These are phyloP conservation scores for Ascosphaera apis DNA, from an alignment of 2,329 filamentous ascomycete species.

Conservation along the genomic window DNA sequence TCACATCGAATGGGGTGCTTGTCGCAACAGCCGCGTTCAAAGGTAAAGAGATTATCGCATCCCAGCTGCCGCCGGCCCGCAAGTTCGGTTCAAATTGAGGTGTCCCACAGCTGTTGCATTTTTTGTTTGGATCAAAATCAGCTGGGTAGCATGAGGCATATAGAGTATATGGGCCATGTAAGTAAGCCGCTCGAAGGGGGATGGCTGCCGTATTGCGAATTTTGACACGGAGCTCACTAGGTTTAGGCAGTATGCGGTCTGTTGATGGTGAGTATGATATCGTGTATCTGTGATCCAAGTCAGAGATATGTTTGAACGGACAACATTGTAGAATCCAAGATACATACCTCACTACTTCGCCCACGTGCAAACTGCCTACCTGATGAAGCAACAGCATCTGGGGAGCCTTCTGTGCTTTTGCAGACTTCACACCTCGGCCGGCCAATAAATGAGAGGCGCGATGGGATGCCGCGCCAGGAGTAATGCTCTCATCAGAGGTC, in stretches of 20 bases:
- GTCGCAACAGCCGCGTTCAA: slow-evolving; percentile 25
- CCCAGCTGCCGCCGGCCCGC: slow-evolving; percentile 79
- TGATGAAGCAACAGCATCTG: slow-evolving; percentile 80
- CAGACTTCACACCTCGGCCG: slow-evolving; percentile 13
- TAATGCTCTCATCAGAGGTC: slow-evolving; percentile 12
- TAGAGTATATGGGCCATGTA: slow-evolving; percentile 85
- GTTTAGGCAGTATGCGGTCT: slow-evolving; percentile 76
- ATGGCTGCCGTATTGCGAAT: slow-evolving; percentile 84
- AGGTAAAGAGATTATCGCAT: slow-evolving; percentile 56
- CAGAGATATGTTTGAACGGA: neutral
- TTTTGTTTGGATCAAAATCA: slow-evolving; percentile 60
- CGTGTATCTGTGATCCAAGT: slow-evolving; percentile 35
- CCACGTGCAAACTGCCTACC: slow-evolving; percentile 74
- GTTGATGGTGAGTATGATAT: slow-evolving; percentile 75
- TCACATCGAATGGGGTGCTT: slow-evolving; percentile 24
- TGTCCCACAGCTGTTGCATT: slow-evolving; percentile 50
- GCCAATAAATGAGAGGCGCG: slow-evolving; percentile 12
- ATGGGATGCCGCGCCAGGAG: slow-evolving; percentile 7
- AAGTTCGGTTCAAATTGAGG: slow-evolving; percentile 92
- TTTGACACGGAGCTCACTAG: slow-evolving; percentile 56
- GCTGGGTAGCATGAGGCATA: slow-evolving; percentile 70
- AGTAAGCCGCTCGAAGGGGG: slow-evolving; percentile 77
- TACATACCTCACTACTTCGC: slow-evolving; percentile 66
- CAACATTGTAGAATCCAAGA: slow-evolving; percentile 1
- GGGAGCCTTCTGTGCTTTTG: slow-evolving; percentile 8